Evolutionary conservation across 2,329 filamentous ascomycete species (phyloP).

Genomic region (Fusarium mangiferae): DNA sequence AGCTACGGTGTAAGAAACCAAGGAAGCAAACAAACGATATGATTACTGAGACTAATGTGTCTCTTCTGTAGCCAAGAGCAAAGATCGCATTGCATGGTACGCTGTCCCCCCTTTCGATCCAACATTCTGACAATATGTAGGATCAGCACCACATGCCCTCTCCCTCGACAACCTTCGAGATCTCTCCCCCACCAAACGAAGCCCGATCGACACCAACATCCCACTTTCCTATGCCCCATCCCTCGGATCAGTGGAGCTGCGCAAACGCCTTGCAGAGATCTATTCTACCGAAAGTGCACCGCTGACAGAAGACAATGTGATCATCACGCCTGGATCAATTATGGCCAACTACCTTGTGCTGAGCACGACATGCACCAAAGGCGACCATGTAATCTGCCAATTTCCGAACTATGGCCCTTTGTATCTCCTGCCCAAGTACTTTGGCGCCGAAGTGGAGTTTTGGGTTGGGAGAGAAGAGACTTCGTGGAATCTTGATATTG

Average conservation of each 20-base stretch:
- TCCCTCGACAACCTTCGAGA: not conserved
- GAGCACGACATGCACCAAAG: not conserved
- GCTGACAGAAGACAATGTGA: not conserved
- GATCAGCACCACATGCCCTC: not conserved
- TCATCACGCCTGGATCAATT: not conserved
- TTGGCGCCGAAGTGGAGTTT: not conserved
- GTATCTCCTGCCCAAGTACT: not conserved
- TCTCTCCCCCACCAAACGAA: not conserved
- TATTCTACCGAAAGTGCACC: not conserved
- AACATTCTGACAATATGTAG: not conserved
- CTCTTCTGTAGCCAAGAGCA: not conserved
- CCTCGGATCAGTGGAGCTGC: not conserved
- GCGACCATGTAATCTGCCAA: not conserved
- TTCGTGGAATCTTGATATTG: not conserved
- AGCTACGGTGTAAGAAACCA: not conserved
- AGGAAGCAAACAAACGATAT: not conserved
- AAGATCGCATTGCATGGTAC: not conserved
- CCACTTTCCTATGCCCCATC: not conserved
- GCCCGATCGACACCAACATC: not conserved
- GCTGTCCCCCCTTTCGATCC: not conserved
- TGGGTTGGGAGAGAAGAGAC: not conserved
- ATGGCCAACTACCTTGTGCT: not conserved
- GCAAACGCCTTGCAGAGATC: not conserved
- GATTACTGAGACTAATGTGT: fast-evolving
- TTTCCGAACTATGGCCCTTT: not conserved